Percentiles rank a stretch among this genome's conserved stretches.
These are phyloP conservation scores for Polysphondylium violaceum DNA, from an alignment of 78 protist species.

Conservation along the genomic window DNA sequence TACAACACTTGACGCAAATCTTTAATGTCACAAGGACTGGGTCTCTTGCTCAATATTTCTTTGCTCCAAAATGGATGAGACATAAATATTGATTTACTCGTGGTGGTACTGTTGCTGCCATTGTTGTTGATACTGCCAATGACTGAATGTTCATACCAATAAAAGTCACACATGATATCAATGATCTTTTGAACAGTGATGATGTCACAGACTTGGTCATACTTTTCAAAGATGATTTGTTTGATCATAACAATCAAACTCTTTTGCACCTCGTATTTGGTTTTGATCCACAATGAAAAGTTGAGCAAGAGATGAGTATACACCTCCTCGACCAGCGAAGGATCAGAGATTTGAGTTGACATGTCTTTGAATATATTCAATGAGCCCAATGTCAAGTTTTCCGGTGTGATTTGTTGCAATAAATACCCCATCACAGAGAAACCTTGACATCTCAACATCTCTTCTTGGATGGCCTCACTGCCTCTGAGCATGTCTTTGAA, in stretches of 20 bases:
- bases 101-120: background rate
- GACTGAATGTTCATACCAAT: constrained; percentile 50
- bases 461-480: constrained; percentile 78
- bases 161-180: constrained; percentile 66
- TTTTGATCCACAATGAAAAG: constrained; percentile 53
- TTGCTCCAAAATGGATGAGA: constrained; percentile 7
- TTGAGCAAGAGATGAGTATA: constrained; percentile 23
- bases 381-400: constrained; percentile 27
- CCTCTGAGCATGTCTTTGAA: constrained; percentile 62
- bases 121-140: background rate
- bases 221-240: constrained; percentile 40
- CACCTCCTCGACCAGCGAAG: constrained; percentile 51
- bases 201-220: constrained; percentile 24
- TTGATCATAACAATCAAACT: constrained; percentile 26
- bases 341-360: constrained; percentile 60
- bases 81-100: background rate
- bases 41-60: constrained; percentile 16
- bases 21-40: background rate
- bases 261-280: constrained; percentile 53
- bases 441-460: constrained; percentile 62
- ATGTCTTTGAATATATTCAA: constrained; percentile 61
- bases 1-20: constrained; percentile 27
- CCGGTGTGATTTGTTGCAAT: constrained; percentile 34
- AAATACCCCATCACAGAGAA: constrained; percentile 46
- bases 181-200: constrained; percentile 43